Base-by-base conservation (phyloP, 1,284 basidiomycete species). In the Cystobasidium sp. region DNA sequence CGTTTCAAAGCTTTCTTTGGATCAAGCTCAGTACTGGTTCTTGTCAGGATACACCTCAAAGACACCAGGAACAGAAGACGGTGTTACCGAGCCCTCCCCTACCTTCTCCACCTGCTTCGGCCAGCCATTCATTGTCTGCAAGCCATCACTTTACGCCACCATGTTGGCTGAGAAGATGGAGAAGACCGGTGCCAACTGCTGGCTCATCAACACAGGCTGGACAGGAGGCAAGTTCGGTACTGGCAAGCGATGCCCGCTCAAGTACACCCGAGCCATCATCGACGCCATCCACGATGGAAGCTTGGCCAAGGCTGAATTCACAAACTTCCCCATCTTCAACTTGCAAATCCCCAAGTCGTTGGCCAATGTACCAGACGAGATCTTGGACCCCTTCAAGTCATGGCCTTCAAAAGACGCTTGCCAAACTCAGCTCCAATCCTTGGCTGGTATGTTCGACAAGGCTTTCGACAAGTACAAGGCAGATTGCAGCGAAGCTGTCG, bases 161-260 rank as follows among this genome's bases (percentile, higher is more conserved):
- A 99, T 99, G 97, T 88, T 99, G 79, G 94, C 96, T 9, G 90
- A 94, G 82, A 90, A 92, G 81, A 99, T 99, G 96, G 85, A 90
- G 75, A 88, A 90, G 84, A 87, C 92, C 86, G 88, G 93, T 77
- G 94, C 94, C 81, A 85, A 96, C 84, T 97, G 95, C 86, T 99
- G 93, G 93, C 88, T 99, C 81, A 93, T 99, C 88, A 98, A 99
- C 90, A 98, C 96, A 22, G 96, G 96, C 81, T 99, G 96, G 96
- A 91, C 92, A 73, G 91, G 92, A 76, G 96, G 96, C 83, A 94
- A 94, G 84, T 99, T 90, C 83, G 96, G 96, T 74, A 84, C 83
- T 44, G 84, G 83, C 52, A 92, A 91, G 84, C 92, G 94, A 78
- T 97, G 94, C 88, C 91, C 94, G 41, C 89, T 97, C 85, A 93